Evolutionary conservation across 73 alveolate genomes (phyloP).

Genomic region (Paramecium biaurelia): DNA sequence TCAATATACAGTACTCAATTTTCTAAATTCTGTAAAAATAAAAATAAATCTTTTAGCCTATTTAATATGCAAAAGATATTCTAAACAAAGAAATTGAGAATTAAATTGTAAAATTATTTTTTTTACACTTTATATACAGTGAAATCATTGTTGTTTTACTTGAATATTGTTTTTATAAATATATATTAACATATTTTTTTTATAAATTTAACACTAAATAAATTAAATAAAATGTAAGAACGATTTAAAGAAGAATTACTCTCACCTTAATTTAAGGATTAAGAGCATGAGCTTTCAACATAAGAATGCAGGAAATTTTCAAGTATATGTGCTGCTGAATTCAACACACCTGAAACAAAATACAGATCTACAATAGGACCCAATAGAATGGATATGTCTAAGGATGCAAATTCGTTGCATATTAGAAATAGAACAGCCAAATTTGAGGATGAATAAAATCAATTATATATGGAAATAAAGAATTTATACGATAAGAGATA

Average conservation of each 20-base stretch:
- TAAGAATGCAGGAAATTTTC: conserved; percentile 11
- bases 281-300: not conserved
- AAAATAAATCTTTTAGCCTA: no score
- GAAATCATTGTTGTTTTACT: no score
- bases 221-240: not conserved
- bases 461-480: not conserved
- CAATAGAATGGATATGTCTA: not conserved
- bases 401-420: not conserved
- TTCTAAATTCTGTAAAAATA: no score
- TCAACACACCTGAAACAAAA: conserved; percentile 42
- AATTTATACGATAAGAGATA: not conserved
- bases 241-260: conserved; percentile 19
- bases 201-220: not conserved
- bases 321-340: not conserved
- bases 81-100: no score
- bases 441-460: conserved; percentile 12
- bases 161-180: not conserved
- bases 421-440: conserved; percentile 21
- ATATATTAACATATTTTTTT: not conserved
- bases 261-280: conserved; percentile 27
- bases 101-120: no score
- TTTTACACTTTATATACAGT: no score
- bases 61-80: no score
- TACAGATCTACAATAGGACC: conserved; percentile 21
- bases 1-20: no score